phyloP scores from a whole-genome alignment of 148 eudicot genomes.

The Vaccinium myrtillus region DNA sequence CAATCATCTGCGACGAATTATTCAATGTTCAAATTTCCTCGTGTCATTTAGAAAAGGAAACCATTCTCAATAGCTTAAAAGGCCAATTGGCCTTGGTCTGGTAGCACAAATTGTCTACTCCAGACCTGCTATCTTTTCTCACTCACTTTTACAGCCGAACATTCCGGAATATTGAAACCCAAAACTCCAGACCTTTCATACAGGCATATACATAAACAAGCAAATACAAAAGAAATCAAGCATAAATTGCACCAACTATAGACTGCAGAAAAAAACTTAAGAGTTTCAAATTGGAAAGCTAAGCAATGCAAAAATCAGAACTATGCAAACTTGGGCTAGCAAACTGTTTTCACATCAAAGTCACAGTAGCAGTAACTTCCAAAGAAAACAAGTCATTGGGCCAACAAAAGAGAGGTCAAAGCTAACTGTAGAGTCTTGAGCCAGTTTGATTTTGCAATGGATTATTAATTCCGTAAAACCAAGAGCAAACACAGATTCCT shows the following conservation, averaged over 20 bases:
- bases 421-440: not conserved
- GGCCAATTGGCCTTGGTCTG: not conserved
- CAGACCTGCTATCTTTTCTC: not conserved
- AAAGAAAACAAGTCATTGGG: not conserved
- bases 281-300: too few relatives aligned
- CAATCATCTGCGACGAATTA: not conserved
- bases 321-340: too few relatives aligned
- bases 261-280: too few relatives aligned
- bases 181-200: too few relatives aligned
- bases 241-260: too few relatives aligned
- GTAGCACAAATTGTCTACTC: not conserved
- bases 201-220: too few relatives aligned
- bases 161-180: too few relatives aligned
- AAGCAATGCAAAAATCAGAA: too few relatives aligned
- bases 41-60: not conserved
- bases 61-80: not conserved
- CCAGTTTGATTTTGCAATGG: not conserved
- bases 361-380: not conserved
- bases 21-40: not conserved
- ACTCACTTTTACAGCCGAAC: too few relatives aligned
- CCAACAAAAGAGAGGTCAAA: constrained; percentile 14
- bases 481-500: too few relatives aligned
- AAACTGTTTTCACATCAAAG: not conserved
- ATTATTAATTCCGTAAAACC: too few relatives aligned
- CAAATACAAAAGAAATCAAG: too few relatives aligned